Evolutionary conservation across 345 rosid species (phyloP).

Genomic region (Brassica carinata): DNA sequence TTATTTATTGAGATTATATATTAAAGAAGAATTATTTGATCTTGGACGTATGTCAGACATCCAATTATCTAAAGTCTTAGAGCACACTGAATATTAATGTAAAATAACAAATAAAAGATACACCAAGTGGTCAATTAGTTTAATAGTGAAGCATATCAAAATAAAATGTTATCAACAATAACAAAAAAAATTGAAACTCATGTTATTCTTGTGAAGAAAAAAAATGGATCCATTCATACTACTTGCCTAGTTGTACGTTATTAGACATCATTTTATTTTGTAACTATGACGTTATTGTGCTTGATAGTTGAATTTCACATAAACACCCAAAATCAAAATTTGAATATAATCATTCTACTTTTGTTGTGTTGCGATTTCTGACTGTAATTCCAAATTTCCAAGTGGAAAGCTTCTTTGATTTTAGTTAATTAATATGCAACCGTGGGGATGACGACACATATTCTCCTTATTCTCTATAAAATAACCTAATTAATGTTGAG

Average conservation of each 20-base stretch:
- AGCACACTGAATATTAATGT: neutral
- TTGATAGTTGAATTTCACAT: conserved; percentile 4
- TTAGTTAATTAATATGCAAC: conserved; percentile 30
- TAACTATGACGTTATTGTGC: neutral
- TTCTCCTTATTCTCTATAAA: conserved; percentile 15
- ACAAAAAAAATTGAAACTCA: neutral
- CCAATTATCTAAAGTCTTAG: neutral
- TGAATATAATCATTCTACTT: neutral
- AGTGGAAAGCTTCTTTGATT: conserved; percentile 19
- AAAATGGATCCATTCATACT: neutral
- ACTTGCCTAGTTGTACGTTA: neutral
- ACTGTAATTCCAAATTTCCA: conserved; percentile 20
- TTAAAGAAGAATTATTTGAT: neutral
- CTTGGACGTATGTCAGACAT: neutral
- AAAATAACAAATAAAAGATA: neutral
- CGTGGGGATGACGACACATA: conserved; percentile 33
- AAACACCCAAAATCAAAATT: neutral
- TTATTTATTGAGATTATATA: neutral
- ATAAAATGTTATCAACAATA: neutral
- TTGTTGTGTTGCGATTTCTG: conserved; percentile 18
- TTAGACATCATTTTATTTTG: neutral
- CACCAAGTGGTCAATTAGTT: conserved; percentile 7
- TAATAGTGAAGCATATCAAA: neutral
- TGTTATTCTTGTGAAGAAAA: neutral
- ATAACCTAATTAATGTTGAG: neutral